phyloP scores from a whole-genome alignment of 768 basidiomycete species.

The Tricholomella constricta region DNA sequence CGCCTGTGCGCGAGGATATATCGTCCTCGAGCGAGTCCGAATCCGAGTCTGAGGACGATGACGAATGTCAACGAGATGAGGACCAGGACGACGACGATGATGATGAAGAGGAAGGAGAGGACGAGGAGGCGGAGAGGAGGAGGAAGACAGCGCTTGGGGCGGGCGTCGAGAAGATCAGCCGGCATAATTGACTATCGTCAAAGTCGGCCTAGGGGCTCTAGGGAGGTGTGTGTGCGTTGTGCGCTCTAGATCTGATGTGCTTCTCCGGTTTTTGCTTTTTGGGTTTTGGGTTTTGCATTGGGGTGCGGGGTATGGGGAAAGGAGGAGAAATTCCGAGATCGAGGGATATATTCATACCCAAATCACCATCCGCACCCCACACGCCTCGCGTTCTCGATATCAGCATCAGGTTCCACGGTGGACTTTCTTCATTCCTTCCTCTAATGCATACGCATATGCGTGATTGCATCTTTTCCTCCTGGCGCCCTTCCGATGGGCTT shows the following conservation, averaged over 20 bases:
- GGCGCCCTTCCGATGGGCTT: neutral
- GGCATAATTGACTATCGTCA: conserved; percentile 12
- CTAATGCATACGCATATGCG: no score
- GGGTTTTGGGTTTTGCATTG: no score
- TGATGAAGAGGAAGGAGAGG: conserved; percentile 19
- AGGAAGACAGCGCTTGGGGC: conserved; percentile 18
- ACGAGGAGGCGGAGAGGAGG: conserved; percentile 9
- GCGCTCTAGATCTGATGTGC: no score
- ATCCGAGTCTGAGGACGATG: conserved; percentile 1
- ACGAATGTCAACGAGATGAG: neutral
- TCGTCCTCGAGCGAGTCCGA: conserved; percentile 14
- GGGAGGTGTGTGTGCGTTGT: neutral
- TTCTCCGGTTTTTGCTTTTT: no score
- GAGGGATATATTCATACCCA: no score
- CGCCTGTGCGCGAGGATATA: neutral
- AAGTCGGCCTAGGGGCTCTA: neutral
- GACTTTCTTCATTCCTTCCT: no score
- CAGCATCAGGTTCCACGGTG: no score
- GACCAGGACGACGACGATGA: conserved; percentile 11
- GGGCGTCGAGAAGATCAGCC: conserved; percentile 25
- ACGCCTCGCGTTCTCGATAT: no score
- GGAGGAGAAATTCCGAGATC: no score
- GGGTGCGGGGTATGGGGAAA: neutral
- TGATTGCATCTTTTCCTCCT: neutral
- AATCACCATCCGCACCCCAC: no score